A percentile compares a stretch with the other conserved stretches of the same genome.
These are phyloP conservation scores for Xylaria sp. DNA, from an alignment of 2,329 filamentous ascomycete genomes.

Conservation along the genomic window DNA sequence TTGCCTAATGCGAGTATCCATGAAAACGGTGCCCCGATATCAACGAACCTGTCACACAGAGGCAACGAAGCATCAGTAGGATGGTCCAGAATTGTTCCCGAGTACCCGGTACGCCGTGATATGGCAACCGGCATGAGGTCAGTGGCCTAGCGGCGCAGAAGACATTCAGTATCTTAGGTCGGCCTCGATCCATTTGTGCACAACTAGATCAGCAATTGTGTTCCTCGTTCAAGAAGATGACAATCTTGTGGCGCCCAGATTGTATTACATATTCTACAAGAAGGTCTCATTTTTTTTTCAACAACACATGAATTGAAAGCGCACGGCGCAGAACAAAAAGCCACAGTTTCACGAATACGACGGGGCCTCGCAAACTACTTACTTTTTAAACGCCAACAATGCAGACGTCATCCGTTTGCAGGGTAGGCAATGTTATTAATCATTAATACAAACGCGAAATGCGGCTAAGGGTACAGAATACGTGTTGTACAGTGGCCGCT, in stretches of 20 bases:
- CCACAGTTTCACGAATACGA: conserved; percentile 15
- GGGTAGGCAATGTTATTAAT: not conserved
- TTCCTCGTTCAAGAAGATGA: not conserved
- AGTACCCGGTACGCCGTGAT: conserved; percentile 25
- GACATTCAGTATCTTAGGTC: not conserved
- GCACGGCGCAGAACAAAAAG: conserved; percentile 4
- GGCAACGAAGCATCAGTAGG: not conserved
- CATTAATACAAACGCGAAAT: conserved; percentile 5
- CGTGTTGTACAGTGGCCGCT: not conserved
- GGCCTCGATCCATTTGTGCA: not conserved
- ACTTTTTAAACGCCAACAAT: conserved; percentile 17
- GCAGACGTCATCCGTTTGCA: conserved; percentile 19
- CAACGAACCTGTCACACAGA: conserved; percentile 12
- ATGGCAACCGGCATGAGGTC: conserved; percentile 10
- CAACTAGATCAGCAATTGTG: not conserved
- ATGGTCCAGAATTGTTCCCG: conserved; percentile 17
- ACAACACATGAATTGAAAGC: not conserved
- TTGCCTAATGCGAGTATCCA: conserved; percentile 21
- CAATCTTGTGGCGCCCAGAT: conserved; percentile 6
- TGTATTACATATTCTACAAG: conserved; percentile 3
- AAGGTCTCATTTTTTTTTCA: not conserved
- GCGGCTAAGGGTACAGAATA: conserved; percentile 13
- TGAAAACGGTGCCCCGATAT: not conserved
- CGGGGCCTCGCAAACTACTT: conserved; percentile 24
- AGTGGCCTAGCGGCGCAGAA: not conserved